A percentile compares a stretch with the other conserved stretches of the same genome.
Evolutionary conservation across 345 rosid genomes (phyloP).

Genomic region (Sisymbrium irio): DNA sequence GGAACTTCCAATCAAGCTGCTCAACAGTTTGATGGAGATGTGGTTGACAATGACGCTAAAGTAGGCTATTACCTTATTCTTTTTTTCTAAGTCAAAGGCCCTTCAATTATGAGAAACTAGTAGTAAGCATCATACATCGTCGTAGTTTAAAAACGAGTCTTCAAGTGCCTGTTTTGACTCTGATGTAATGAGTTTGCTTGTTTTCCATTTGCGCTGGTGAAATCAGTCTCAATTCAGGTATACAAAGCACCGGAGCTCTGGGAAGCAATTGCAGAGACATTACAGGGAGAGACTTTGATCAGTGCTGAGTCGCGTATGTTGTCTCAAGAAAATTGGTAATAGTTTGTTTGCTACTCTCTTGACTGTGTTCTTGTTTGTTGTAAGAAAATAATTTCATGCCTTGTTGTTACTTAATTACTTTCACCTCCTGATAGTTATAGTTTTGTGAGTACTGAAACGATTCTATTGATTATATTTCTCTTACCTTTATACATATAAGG

Average conservation of each 20-base stretch:
- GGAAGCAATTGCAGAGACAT: constrained; percentile 12
- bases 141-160: background rate
- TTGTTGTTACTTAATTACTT: background rate
- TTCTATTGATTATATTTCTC: background rate
- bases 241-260: background rate
- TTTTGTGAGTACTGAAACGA: background rate
- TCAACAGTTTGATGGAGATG: constrained; percentile 15
- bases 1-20: constrained; percentile 19
- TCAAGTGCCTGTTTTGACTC: background rate
- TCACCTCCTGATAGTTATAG: background rate
- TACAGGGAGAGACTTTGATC: constrained; percentile 4
- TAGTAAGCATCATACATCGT: background rate
- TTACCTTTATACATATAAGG: background rate
- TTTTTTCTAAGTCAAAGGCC: background rate
- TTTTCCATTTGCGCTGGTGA: background rate
- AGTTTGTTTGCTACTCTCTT: background rate
- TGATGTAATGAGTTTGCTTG: background rate
- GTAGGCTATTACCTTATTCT: constrained; percentile 11
- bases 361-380: constrained; percentile 4
- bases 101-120: background rate
- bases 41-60: background rate
- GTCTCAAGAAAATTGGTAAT: background rate
- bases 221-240: background rate
- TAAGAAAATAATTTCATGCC: background rate
- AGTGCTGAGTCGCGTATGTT: background rate